Evolutionary conservation across 1,139 yeast species (phyloP).

Genomic region (Debaryomyces nepalensis): DNA sequence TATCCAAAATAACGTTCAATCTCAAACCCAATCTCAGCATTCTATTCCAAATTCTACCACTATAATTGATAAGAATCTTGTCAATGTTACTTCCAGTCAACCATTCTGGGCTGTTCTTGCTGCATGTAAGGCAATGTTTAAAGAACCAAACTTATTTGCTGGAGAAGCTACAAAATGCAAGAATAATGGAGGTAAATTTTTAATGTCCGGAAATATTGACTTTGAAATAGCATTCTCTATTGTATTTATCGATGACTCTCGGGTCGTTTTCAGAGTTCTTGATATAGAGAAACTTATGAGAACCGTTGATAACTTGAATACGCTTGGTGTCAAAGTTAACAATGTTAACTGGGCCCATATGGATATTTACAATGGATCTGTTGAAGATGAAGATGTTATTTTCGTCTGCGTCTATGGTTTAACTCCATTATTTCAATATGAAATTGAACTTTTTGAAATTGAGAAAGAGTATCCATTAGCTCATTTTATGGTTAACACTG

Average conservation of each 20-base stretch:
- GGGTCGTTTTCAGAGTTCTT: constrained; percentile 48
- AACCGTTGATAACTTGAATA: constrained; percentile 30
- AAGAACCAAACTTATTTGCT: constrained; percentile 53
- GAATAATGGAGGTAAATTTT: constrained; percentile 25
- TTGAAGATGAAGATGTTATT: constrained; percentile 49
- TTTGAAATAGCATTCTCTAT: constrained; percentile 27
- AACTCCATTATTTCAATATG: constrained; percentile 71
- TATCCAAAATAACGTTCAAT: constrained; percentile 22
- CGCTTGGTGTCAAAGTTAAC: constrained; percentile 56
- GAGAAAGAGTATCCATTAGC: constrained; percentile 26
- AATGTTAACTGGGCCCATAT: constrained; percentile 62
- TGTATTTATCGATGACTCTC: constrained; percentile 37
- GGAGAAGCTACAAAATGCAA: constrained; percentile 50
- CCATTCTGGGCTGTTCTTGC: constrained; percentile 74
- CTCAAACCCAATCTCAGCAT: constrained; percentile 18
- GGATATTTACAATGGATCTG: constrained; percentile 34
- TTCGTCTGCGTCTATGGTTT: constrained; percentile 58
- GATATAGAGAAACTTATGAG: constrained; percentile 22
- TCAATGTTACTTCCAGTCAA: constrained; percentile 43
- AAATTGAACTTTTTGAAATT: constrained; percentile 55
- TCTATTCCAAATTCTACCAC: constrained; percentile 32
- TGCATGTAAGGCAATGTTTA: constrained; percentile 60
- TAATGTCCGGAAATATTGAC: constrained; percentile 11
- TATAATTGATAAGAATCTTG: constrained; percentile 24
- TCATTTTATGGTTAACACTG: constrained; percentile 39